Evolutionary conservation across 2,329 filamentous ascomycete genomes (phyloP), one percentile per base, ranked within the genome.

Genomic region (Chlorencoelia australis): DNA sequence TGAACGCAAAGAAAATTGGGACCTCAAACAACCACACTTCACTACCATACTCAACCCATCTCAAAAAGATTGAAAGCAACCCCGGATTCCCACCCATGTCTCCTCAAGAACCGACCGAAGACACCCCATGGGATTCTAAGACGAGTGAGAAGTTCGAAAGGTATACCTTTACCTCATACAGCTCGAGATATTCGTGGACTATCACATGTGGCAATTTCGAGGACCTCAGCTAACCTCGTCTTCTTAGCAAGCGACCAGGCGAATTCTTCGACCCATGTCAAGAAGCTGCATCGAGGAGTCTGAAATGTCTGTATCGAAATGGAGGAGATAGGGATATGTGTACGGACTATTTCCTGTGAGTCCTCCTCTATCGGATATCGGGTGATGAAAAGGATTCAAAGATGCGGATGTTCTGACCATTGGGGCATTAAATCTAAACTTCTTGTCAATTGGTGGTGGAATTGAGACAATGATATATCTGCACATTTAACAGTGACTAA

Each of bases 201-300:
- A 24, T 24, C 21, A 24, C 21, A 7, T 11, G 7, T 24, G 7
- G 7, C 11, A 7, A 24, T 7, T 7, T 7, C 21, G 7, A 7
- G 11, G 21, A 24, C 11, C 7, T 7, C 21, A 24, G 21, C 21
- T 24, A 24, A 24, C 11, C 21, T 24, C 21, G 11, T 24, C 7
- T 7, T 24, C 7, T 42, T 53, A 94, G 89, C 49, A 96, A 96
- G 68, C 72, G 70, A 37, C 75, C 80, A 54, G 94, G 87, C 67
- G 79, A 95, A 58, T 96, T 82, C 64, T 86, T 84, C 59, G 91
- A 98, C 53, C 91, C 91, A 2, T 98, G 91, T 61, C 89, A 96
- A 59, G 89, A 94, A 53, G 86, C 86, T 4, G 89, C 91, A 6
- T 68, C 81, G 48, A 73, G 74, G 55, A 95, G 88, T 61, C 79